Evolutionary conservation across 2,329 filamentous ascomycete genomes (phyloP).

Genomic region (Nakataea oryzae): DNA sequence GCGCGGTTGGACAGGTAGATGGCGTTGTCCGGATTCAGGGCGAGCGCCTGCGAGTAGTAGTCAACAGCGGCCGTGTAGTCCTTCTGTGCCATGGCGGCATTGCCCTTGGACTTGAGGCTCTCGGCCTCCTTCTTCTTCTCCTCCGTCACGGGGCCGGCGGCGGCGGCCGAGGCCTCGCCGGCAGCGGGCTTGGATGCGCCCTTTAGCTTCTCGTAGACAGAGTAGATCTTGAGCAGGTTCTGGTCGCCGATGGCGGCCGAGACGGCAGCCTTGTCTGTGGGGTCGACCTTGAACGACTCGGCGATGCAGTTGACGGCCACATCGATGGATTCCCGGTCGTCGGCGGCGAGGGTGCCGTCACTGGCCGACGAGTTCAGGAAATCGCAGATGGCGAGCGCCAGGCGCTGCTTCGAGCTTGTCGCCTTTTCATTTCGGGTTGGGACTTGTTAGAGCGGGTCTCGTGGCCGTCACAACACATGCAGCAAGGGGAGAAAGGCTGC

Average conservation of each 20-base stretch:
- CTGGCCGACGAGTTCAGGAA: conserved; percentile 77
- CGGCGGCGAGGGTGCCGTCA: conserved; percentile 78
- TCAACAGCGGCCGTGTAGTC: conserved; percentile 78
- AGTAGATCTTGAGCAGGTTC: conserved; percentile 83
- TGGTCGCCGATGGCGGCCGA: conserved; percentile 73
- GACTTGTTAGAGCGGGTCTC: background rate
- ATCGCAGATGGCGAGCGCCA: conserved; percentile 94
- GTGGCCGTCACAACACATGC: background rate
- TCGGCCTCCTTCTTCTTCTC: conserved; percentile 74
- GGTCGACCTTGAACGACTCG: conserved; percentile 91
- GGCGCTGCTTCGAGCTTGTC: conserved; percentile 60
- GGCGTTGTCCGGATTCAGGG: conserved; percentile 72
- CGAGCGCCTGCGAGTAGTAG: conserved; percentile 78
- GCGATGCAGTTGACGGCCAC: conserved; percentile 90
- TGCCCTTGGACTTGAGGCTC: conserved; percentile 78
- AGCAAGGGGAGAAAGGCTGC: background rate
- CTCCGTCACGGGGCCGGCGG: conserved; percentile 29
- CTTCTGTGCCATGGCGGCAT: conserved; percentile 90
- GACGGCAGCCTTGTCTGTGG: conserved; percentile 62
- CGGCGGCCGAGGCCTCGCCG: conserved; percentile 20
- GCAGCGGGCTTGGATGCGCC: conserved; percentile 29
- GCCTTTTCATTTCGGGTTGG: conserved; percentile 18
- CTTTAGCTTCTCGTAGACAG: conserved; percentile 92
- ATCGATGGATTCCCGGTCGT: conserved; percentile 90
- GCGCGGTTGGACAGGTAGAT: conserved; percentile 98